Conservation (phyloP, 345 rosid species). For the Populus davidiana region DNA sequence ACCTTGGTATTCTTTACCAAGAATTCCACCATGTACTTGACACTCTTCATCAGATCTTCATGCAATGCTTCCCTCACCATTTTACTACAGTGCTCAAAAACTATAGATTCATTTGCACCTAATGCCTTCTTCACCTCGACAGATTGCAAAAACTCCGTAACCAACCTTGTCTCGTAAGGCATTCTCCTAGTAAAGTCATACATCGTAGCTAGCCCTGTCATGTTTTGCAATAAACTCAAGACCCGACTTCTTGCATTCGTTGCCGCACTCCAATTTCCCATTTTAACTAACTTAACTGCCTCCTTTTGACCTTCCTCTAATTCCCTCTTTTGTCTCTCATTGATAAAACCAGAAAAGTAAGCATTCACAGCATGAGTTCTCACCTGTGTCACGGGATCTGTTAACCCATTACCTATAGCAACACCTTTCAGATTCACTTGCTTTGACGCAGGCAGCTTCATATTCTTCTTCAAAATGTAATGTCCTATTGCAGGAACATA, state of each 20-base stretch:
- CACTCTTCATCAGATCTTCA: slow-evolving; percentile 74
- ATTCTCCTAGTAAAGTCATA: slow-evolving; percentile 43
- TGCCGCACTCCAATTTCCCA: slow-evolving; percentile 61
- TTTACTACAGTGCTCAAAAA: slow-evolving; percentile 52
- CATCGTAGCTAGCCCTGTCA: slow-evolving; percentile 74
- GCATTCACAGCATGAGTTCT: slow-evolving; percentile 52
- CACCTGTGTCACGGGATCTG: slow-evolving; percentile 61
- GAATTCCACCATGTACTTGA: slow-evolving; percentile 60
- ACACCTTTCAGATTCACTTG: slow-evolving; percentile 57
- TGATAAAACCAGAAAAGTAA: slow-evolving; percentile 60
- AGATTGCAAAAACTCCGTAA: slow-evolving; percentile 35
- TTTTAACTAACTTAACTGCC: slow-evolving; percentile 37
- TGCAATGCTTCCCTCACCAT: slow-evolving; percentile 35
- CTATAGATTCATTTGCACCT: slow-evolving; percentile 43
- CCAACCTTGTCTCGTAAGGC: slow-evolving; percentile 48
- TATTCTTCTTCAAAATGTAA: slow-evolving; percentile 52
- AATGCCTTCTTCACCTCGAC: slow-evolving; percentile 45
- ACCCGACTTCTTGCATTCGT: slow-evolving; percentile 42
- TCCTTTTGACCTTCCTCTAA: slow-evolving; percentile 52
- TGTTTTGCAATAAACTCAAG: slow-evolving; percentile 39
- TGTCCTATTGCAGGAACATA: slow-evolving; percentile 82
- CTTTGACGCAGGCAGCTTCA: slow-evolving; percentile 20
- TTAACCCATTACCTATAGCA: slow-evolving; percentile 77
- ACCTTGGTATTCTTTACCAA: slow-evolving; percentile 48
- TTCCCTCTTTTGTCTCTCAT: slow-evolving; percentile 56